Base-by-base conservation (phyloP, 75 land plant genomes). In the Isoetes taiwanensis region DNA sequence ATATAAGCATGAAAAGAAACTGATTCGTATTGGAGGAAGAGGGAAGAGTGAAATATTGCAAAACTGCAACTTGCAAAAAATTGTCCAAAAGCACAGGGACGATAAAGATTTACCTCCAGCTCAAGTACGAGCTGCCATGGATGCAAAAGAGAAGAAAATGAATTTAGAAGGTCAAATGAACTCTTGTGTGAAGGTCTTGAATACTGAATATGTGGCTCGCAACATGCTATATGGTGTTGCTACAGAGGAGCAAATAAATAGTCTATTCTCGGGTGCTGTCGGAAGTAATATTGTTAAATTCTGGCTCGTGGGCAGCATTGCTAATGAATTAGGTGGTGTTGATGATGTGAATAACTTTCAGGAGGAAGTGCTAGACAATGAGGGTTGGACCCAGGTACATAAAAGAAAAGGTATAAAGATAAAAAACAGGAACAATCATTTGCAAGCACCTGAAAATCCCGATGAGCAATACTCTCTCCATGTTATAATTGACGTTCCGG, bases 21-120 rank as follows among this genome's bases (percentile, higher is more conserved):
- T 68, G 9, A 34, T 68, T 16, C 30, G 70, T 34, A 27, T 68
- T 9, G 70, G 70, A 2, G 66, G 41, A 4, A 20, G 41, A 38
- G n/a, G 31, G 8, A 56, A 54, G 39, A 40, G 52, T 38, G 14
- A 48, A 6, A 9, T 9, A 8, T 25, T 62, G 28, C 56, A 48
- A 1, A 17, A 19, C n/a, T 24, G 64, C 32, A 43, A 27, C 14
- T 10, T 62, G 28, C 31, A 29, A 20, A 46, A 27, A 9, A 29
- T 43, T 28, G 32, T 43, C 23, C 8, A 59, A 8, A 46, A 19
- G 1, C 25, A 16, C 23, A 5, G 24, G n/a, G 1, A 32, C 3
- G 31, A 11, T 3, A 9, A 34, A 34, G 24, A 16, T 8, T 34
- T 34, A n/a, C n/a, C 12, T 5, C 5, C 11, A 32, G 6, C 59